Percentiles rank a stretch among this genome's conserved stretches.
phyloP scores from a whole-genome alignment of 202 grass and related monocot genomes.

The Musa balbisiana region DNA sequence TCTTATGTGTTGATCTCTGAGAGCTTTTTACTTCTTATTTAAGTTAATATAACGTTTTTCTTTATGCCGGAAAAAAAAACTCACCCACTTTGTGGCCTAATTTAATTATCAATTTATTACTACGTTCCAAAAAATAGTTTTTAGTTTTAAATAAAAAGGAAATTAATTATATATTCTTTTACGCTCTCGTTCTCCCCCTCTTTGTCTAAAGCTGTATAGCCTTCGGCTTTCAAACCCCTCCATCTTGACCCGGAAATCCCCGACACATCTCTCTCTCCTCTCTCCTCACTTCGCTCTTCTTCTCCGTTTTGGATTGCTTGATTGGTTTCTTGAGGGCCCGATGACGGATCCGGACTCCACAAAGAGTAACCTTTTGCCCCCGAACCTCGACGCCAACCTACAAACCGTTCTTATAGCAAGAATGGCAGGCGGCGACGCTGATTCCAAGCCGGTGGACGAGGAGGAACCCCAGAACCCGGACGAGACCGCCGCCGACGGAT shows the following conservation, averaged over 20 bases:
- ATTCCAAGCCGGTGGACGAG: slow-evolving; percentile 14
- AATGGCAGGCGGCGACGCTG: neutral
- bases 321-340: neutral
- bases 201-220: neutral
- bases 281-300: neutral
- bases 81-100: too few species aligned
- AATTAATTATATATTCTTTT: neutral
- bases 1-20: too few species aligned
- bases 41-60: too few species aligned
- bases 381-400: slow-evolving; percentile 33
- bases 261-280: neutral
- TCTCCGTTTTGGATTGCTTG: neutral
- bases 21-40: too few species aligned
- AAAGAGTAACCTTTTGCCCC: slow-evolving; percentile 15
- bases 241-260: neutral
- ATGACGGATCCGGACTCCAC: slow-evolving; percentile 12
- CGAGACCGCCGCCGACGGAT: slow-evolving; percentile 17
- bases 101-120: too few species aligned
- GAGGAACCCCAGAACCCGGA: slow-evolving; percentile 3
- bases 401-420: slow-evolving; percentile 29
- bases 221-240: neutral
- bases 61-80: too few species aligned
- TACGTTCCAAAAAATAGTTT: too few species aligned
- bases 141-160: too few species aligned
- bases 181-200: too few species aligned